Conservation (phyloP, 2,329 filamentous ascomycete genomes). For the Calonectria crousiana region DNA sequence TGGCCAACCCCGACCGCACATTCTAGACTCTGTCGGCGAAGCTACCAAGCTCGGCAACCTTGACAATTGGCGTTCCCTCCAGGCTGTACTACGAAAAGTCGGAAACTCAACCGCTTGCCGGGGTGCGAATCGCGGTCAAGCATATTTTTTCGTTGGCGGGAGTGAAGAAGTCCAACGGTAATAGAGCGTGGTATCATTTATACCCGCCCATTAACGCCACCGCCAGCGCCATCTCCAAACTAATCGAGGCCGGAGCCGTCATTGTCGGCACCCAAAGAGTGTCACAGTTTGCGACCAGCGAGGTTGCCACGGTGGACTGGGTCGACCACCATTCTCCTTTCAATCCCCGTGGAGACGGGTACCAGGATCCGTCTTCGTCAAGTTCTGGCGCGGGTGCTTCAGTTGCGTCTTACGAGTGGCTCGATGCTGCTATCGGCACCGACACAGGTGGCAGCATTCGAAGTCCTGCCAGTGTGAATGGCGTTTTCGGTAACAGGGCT, state of each 20-base stretch:
- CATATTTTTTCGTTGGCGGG: slow-evolving; percentile 19
- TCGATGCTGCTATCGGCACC: slow-evolving; percentile 47
- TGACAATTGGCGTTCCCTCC: slow-evolving; percentile 1
- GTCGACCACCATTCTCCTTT: slow-evolving; percentile 56
- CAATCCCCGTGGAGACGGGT: slow-evolving; percentile 61
- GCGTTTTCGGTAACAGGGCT: slow-evolving; percentile 60
- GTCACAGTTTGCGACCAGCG: slow-evolving; percentile 25
- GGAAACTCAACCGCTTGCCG: not conserved
- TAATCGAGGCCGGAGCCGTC: slow-evolving; percentile 15
- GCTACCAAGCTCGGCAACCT: not conserved
- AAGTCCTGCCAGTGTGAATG: slow-evolving; percentile 56
- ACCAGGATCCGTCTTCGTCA: slow-evolving; percentile 60
- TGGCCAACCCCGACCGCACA: not conserved
- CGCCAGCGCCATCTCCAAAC: not conserved
- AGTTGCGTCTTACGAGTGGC: slow-evolving; percentile 57
- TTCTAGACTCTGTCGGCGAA: not conserved
- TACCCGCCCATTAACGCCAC: not conserved
- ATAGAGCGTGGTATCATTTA: slow-evolving; percentile 3
- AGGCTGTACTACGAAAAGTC: not conserved
- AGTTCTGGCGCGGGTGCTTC: slow-evolving; percentile 55
- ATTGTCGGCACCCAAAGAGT: slow-evolving; percentile 1
- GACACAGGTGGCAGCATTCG: slow-evolving; percentile 53
- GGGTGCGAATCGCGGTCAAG: slow-evolving; percentile 13
- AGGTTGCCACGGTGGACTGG: not conserved
- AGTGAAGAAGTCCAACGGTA: slow-evolving; percentile 11